A percentile compares a stretch with the other conserved stretches of the same genome.
phyloP scores from a whole-genome alignment of 2,329 filamentous ascomycete genomes.

The Penicillium italicum region DNA sequence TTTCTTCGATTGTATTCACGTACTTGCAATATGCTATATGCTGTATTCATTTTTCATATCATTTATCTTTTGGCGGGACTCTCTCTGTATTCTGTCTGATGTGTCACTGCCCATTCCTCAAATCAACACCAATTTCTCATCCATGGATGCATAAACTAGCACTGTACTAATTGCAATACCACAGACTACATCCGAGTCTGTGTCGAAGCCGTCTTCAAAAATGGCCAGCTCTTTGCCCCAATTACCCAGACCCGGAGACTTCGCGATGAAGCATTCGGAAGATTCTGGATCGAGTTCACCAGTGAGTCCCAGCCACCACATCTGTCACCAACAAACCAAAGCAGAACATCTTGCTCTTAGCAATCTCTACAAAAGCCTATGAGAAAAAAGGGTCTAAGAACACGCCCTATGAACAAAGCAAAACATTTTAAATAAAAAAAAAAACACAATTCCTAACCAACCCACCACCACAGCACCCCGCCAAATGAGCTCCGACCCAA shows the following conservation, averaged over 20 bases:
- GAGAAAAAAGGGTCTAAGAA: too few species aligned
- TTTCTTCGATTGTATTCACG: background rate
- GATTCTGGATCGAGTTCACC: constrained; percentile 41
- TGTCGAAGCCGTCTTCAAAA: constrained; percentile 32
- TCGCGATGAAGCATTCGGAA: constrained; percentile 41
- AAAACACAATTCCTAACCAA: constrained; percentile 1
- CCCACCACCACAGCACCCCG: background rate
- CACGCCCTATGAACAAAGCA: background rate
- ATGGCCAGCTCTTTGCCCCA: constrained; percentile 36
- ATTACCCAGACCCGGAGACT: constrained; percentile 30
- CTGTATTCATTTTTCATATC: background rate
- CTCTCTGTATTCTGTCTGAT: background rate
- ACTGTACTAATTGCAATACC: constrained; percentile 10
- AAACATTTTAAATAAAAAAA: too few species aligned
- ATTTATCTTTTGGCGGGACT: background rate
- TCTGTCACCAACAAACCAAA: background rate
- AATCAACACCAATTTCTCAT: background rate
- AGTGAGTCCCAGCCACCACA: constrained; percentile 22
- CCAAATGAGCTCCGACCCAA: constrained; percentile 13
- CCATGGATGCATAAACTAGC: background rate
- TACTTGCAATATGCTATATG: background rate
- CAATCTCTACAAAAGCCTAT: background rate
- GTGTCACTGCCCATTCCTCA: background rate
- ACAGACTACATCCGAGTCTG: constrained; percentile 34
- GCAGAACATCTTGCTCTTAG: background rate